phyloP scores from a whole-genome alignment of 192 early-diverging fungal genomes.

The Spizellomyces sp. region DNA sequence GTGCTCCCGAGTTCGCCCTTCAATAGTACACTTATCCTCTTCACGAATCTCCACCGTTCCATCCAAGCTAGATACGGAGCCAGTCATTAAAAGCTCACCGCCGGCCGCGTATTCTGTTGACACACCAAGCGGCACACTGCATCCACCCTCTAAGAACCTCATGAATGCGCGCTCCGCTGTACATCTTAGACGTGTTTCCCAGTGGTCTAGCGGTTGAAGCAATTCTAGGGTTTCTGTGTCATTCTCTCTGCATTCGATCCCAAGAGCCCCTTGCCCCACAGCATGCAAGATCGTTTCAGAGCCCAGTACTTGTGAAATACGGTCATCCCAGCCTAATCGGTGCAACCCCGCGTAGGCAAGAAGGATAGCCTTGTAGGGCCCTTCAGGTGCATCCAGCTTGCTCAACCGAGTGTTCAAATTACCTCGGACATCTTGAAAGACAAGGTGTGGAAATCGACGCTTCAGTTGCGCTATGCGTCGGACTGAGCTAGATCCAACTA shows the following conservation, averaged over 20 bases:
- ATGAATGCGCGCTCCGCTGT: constrained; percentile 84
- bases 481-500: constrained; percentile 88
- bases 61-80: constrained; percentile 76
- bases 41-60: constrained; percentile 65
- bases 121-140: constrained; percentile 93
- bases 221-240: constrained; percentile 57
- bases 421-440: constrained; percentile 75
- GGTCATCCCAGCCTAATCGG: constrained; percentile 65
- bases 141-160: constrained; percentile 88
- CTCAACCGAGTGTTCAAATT: constrained; percentile 86
- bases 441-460: constrained; percentile 71
- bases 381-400: constrained; percentile 80
- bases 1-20: neutral
- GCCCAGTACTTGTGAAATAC: constrained; percentile 73
- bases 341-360: constrained; percentile 86
- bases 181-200: constrained; percentile 65
- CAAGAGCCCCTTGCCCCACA: constrained; percentile 92
- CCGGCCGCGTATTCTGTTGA: constrained; percentile 36
- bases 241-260: constrained; percentile 74
- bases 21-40: constrained; percentile 30
- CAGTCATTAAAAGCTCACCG: constrained; percentile 55
- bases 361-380: constrained; percentile 74
- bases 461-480: constrained; percentile 86
- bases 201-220: constrained; percentile 69
- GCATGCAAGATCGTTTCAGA: constrained; percentile 74